Conservation (phyloP, 75 land plant genomes). For the Cryptomeria japonica region DNA sequence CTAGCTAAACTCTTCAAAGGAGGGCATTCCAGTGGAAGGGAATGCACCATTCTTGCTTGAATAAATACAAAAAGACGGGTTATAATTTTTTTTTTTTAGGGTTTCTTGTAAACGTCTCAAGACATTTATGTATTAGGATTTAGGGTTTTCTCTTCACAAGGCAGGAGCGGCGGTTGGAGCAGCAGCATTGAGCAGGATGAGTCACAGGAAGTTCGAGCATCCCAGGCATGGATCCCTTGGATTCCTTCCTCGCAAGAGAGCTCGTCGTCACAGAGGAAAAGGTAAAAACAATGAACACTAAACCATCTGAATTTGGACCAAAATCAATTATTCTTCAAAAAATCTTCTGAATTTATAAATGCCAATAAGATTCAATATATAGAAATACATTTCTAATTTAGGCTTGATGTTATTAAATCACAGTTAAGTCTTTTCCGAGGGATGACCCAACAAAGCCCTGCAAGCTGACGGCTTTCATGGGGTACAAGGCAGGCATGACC, state of each 20-base stretch:
- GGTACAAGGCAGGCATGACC: constrained; percentile 98
- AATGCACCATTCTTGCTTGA: too few relatives aligned
- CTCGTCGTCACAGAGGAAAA: constrained; percentile 52
- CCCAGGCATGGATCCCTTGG: constrained; percentile 66
- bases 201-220: constrained; percentile 74
- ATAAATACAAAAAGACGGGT: too few relatives aligned
- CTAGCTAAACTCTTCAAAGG: too few relatives aligned
- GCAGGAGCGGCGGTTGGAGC: constrained; percentile 2
- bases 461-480: constrained; percentile 79
- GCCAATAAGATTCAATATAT: too few relatives aligned
- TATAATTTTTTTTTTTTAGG: neutral
- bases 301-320: too few relatives aligned
- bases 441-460: constrained; percentile 70
- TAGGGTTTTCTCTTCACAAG: neutral
- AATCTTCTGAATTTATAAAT: too few relatives aligned
- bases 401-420: neutral
- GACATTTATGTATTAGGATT: neutral
- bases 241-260: constrained; percentile 9
- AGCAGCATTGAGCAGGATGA: constrained; percentile 28
- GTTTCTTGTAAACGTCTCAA: neutral
- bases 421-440: constrained; percentile 25
- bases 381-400: too few relatives aligned
- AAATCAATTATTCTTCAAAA: too few relatives aligned
- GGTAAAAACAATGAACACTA: constrained; percentile 11
- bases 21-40: too few relatives aligned